A percentile compares a stretch with the other conserved stretches of the same genome.
Conservation (phyloP, 441 rosid genomes). For the Dalechampia spathulata region DNA sequence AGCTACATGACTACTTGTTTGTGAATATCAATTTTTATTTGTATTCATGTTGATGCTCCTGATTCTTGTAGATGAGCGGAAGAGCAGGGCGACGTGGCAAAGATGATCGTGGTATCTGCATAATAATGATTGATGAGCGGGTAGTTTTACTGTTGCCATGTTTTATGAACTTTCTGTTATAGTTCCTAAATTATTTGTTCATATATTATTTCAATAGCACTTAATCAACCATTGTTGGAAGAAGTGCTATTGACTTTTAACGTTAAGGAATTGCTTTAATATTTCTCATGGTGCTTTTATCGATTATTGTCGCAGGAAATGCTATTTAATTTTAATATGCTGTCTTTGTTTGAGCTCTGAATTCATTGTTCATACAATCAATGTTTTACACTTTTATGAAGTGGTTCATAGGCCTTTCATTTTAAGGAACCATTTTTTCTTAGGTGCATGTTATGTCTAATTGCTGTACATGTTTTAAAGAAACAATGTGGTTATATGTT, state of each 20-base stretch:
- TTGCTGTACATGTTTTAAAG: not conserved
- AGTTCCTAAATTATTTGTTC: not conserved
- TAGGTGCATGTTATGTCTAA: not conserved
- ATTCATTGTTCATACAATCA: not conserved
- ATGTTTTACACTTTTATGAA: not conserved
- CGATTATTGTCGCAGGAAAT: not conserved
- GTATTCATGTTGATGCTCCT: slow-evolving; percentile 9
- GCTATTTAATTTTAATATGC: not conserved
- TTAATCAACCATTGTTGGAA: not conserved
- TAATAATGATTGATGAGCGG: slow-evolving; percentile 95
- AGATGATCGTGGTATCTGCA: slow-evolving; percentile 93
- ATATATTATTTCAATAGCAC: not conserved
- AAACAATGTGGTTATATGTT: not conserved
- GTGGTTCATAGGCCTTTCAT: not conserved
- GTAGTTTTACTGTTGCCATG: slow-evolving; percentile 24
- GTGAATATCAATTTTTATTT: slow-evolving; percentile 2
- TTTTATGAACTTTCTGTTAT: not conserved
- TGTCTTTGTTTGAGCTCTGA: not conserved
- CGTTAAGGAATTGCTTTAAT: too few relatives aligned
- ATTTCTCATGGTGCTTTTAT: too few relatives aligned
- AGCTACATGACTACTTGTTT: not conserved
- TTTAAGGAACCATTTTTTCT: slow-evolving; percentile 1
- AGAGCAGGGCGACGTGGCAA: slow-evolving; percentile 99
- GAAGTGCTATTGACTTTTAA: not conserved
- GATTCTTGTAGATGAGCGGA: slow-evolving; percentile 81